Conservation (phyloP, 768 basidiomycete species). For the Leccinum subtestaceum region DNA sequence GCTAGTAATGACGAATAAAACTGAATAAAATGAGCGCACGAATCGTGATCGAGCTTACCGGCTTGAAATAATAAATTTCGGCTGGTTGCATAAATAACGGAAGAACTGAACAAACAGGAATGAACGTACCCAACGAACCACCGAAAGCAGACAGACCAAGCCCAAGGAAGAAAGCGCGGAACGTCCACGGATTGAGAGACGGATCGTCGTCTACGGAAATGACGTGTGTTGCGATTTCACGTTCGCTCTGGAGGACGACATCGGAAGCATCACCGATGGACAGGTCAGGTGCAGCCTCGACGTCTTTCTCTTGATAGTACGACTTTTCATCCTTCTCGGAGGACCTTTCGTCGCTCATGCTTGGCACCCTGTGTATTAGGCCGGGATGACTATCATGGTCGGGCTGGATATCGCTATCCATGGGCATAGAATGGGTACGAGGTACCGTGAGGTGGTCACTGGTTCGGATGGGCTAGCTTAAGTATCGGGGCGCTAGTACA, state of each 20-base stretch:
- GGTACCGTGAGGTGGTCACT: not conserved
- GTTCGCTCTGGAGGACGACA: constrained; percentile 38
- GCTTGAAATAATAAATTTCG: constrained; percentile 63
- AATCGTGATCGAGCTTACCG: constrained; percentile 29
- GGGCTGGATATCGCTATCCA: not conserved
- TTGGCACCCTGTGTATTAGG: not conserved
- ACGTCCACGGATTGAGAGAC: not conserved
- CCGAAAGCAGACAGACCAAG: not conserved
- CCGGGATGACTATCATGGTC: not conserved
- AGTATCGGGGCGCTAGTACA: not conserved
- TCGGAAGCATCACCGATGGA: constrained; percentile 9
- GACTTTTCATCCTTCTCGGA: constrained; percentile 8
- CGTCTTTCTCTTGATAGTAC: constrained; percentile 29
- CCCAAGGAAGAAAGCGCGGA: not conserved
- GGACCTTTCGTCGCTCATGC: constrained; percentile 4
- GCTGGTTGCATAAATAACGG: constrained; percentile 29
- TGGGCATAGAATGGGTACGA: constrained; percentile 3
- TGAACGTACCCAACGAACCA: not conserved
- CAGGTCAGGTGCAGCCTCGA: constrained; percentile 22
- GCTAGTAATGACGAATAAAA: constrained; percentile 31
- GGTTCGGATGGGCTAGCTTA: not conserved
- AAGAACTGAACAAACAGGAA: not conserved
- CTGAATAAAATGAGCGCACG: not conserved
- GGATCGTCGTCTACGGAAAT: constrained; percentile 15
- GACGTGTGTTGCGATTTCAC: constrained; percentile 46